phyloP scores from a whole-genome alignment of 2,329 filamentous ascomycete species.

The Penicillium sp. region DNA sequence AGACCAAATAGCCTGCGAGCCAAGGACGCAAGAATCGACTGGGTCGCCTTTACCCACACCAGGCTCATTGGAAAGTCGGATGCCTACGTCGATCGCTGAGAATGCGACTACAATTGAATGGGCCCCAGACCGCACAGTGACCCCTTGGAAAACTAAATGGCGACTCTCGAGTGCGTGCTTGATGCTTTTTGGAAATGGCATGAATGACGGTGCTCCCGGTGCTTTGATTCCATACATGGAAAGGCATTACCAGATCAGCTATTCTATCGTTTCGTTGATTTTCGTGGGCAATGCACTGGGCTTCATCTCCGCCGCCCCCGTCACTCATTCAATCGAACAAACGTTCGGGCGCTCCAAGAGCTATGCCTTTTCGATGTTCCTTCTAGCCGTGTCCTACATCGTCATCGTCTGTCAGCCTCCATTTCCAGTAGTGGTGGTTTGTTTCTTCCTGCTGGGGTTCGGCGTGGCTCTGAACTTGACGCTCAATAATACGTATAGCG shows the following conservation, averaged over 20 bases:
- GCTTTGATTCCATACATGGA: slow-evolving; percentile 82
- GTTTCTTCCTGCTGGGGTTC: slow-evolving; percentile 67
- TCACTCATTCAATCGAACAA: slow-evolving; percentile 63
- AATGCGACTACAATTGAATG: slow-evolving; percentile 8
- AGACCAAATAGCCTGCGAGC: background rate
- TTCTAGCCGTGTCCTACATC: slow-evolving; percentile 63
- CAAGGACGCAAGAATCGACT: background rate
- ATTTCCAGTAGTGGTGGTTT: slow-evolving; percentile 64
- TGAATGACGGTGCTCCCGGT: slow-evolving; percentile 74
- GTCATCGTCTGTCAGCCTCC: slow-evolving; percentile 67
- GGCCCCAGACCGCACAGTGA: slow-evolving; percentile 12
- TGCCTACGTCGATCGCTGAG: slow-evolving; percentile 4
- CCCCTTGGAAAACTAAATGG: slow-evolving; percentile 60
- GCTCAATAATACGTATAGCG: slow-evolving; percentile 58
- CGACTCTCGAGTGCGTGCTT: slow-evolving; percentile 64
- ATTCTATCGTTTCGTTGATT: slow-evolving; percentile 76
- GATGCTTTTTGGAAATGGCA: slow-evolving; percentile 66
- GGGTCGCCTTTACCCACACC: slow-evolving; percentile 7
- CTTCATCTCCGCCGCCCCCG: slow-evolving; percentile 70
- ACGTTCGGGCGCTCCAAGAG: slow-evolving; percentile 66
- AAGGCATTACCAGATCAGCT: slow-evolving; percentile 70
- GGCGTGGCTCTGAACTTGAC: slow-evolving; percentile 54
- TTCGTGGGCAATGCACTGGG: slow-evolving; percentile 77
- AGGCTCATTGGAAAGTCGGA: slow-evolving; percentile 14
- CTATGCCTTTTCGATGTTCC: slow-evolving; percentile 58